Evolutionary conservation across 495 filamentous ascomycete species (phyloP).

Genomic region (Penicillium silybi): DNA sequence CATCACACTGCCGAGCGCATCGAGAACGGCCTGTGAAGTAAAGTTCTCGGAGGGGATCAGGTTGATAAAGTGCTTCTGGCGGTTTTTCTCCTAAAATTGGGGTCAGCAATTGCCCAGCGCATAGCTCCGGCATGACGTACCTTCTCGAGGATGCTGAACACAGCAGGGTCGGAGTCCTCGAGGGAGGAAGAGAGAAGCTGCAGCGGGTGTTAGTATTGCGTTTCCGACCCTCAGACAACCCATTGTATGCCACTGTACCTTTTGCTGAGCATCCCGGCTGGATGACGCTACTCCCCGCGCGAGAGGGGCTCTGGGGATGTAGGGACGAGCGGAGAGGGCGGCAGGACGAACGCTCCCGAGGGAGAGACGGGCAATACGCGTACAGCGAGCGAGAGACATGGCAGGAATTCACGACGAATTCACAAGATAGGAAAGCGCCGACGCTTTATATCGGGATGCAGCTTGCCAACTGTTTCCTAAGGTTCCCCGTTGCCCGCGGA

Average conservation of each 20-base stretch:
- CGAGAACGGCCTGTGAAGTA: constrained; percentile 93
- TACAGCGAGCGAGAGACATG: constrained; percentile 43
- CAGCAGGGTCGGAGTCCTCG: constrained; percentile 78
- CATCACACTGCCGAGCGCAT: constrained; percentile 97
- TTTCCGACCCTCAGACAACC: neutral
- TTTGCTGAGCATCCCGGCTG: constrained; percentile 41
- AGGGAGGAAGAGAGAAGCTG: constrained; percentile 78
- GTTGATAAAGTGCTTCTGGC: constrained; percentile 98
- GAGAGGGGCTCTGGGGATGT: constrained; percentile 23
- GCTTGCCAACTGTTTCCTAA: constrained; percentile 12
- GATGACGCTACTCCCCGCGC: constrained; percentile 37
- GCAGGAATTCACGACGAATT: constrained; percentile 8
- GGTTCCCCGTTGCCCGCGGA: constrained; percentile 42
- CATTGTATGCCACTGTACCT: constrained; percentile 26
- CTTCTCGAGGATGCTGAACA: constrained; percentile 86
- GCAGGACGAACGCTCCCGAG: constrained; percentile 29
- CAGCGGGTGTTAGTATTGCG: constrained; percentile 1
- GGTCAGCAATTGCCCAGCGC: constrained; percentile 5
- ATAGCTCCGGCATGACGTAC: constrained; percentile 42
- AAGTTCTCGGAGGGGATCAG: constrained; percentile 99
- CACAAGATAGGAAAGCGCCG: constrained; percentile 21
- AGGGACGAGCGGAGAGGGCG: constrained; percentile 17
- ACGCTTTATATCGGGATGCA: constrained; percentile 20
- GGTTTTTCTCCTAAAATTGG: constrained; percentile 72
- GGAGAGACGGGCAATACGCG: constrained; percentile 40